Evolutionary conservation across 2,329 filamentous ascomycete genomes (phyloP).

Genomic region (Colletotrichum sp.): DNA sequence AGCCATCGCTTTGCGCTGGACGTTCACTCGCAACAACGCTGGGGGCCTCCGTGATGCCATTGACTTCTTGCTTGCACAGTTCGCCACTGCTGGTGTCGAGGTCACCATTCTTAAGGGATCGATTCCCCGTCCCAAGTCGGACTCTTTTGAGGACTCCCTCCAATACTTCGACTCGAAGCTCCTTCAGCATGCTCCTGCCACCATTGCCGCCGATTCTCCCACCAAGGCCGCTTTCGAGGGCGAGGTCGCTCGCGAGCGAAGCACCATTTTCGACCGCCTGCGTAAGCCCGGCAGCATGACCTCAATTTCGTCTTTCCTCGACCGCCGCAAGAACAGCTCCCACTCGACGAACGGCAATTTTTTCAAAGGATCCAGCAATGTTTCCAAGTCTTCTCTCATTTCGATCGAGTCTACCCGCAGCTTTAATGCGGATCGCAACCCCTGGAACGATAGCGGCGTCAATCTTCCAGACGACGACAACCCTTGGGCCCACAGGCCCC

Average conservation of each 20-base stretch:
- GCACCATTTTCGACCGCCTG: slow-evolving; percentile 88
- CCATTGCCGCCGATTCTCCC: slow-evolving; percentile 84
- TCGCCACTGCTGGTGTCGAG: slow-evolving; percentile 90
- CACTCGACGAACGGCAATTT: slow-evolving; percentile 82
- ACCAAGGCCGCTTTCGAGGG: slow-evolving; percentile 85
- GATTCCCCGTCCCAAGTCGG: slow-evolving; percentile 97
- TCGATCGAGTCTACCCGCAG: slow-evolving; percentile 95
- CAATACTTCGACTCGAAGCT: slow-evolving; percentile 98
- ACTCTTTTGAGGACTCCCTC: slow-evolving; percentile 96
- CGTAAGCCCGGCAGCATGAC: slow-evolving; percentile 95
- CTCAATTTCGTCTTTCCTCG: slow-evolving; percentile 94
- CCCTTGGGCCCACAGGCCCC: slow-evolving; percentile 66
- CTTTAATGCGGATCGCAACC: slow-evolving; percentile 88
- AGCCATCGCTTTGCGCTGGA: slow-evolving; percentile 71
- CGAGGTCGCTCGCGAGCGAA: slow-evolving; percentile 78
- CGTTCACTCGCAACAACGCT: slow-evolving; percentile 95
- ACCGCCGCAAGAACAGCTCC: slow-evolving; percentile 91
- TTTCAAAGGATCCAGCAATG: slow-evolving; percentile 91
- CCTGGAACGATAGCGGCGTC: slow-evolving; percentile 97
- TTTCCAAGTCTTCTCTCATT: slow-evolving; percentile 93
- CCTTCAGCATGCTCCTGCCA: slow-evolving; percentile 86
- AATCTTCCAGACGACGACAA: slow-evolving; percentile 90
- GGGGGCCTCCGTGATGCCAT: slow-evolving; percentile 95
- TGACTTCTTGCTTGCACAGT: slow-evolving; percentile 86
- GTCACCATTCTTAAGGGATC: slow-evolving; percentile 86